phyloP scores from a whole-genome alignment of 345 rosid species.

The Streptanthus diversifolius region DNA sequence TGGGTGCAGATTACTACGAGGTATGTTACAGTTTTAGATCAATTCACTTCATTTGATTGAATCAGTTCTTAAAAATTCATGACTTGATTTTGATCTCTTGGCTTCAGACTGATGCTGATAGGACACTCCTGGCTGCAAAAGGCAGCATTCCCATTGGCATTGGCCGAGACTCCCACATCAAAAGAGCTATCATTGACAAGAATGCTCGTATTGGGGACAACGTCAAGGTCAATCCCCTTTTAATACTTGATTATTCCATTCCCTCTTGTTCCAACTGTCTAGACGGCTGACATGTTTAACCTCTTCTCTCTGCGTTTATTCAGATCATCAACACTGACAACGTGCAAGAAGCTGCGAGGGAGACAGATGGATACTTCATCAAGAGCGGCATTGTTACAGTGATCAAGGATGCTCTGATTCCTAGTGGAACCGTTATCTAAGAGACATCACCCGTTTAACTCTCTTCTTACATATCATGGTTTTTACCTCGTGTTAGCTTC shows the following conservation, averaged over 20 bases:
- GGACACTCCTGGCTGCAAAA: conserved; percentile 78
- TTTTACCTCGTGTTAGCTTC: conserved; percentile 5
- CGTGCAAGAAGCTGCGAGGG: conserved; percentile 95
- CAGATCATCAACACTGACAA: conserved; percentile 80
- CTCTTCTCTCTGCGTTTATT: background rate
- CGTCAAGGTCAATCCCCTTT: conserved; percentile 55
- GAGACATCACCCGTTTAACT: background rate
- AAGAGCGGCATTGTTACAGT: conserved; percentile 96
- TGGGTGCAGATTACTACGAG: conserved; percentile 99
- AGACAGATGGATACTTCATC: conserved; percentile 93
- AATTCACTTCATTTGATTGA: background rate
- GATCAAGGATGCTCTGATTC: conserved; percentile 93
- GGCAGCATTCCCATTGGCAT: conserved; percentile 91
- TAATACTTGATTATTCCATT: background rate
- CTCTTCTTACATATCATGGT: background rate
- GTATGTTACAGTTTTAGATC: conserved; percentile 31
- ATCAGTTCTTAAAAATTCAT: background rate
- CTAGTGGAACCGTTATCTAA: conserved; percentile 74
- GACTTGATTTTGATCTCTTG: background rate
- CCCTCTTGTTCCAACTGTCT: background rate
- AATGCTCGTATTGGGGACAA: conserved; percentile 86
- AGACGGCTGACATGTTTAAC: background rate
- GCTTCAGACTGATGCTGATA: conserved; percentile 79
- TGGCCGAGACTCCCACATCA: conserved; percentile 79
- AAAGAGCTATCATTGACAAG: conserved; percentile 94